phyloP scores from a whole-genome alignment of 2,329 filamentous ascomycete species.

The Volutella citrinella region DNA sequence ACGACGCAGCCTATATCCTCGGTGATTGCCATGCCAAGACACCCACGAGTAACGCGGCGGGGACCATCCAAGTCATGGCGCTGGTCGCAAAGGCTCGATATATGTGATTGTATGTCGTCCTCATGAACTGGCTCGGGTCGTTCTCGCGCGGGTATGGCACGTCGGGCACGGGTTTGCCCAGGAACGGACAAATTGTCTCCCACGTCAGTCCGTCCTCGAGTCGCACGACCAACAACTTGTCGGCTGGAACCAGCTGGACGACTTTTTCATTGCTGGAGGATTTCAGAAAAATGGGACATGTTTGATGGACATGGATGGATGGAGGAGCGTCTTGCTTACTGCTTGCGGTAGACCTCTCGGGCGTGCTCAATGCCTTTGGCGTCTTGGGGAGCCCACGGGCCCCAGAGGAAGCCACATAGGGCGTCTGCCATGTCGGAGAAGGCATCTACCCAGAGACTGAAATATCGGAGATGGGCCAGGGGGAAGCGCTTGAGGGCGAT shows the following conservation, averaged over 20 bases:
- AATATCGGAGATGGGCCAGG: not conserved
- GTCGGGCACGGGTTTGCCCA: not conserved
- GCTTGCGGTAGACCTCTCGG: not conserved
- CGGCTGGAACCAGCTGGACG: not conserved
- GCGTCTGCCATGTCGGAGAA: conserved; percentile 6
- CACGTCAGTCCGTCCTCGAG: conserved; percentile 1
- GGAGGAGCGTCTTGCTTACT: conserved; percentile 2
- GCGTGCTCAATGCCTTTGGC: conserved; percentile 3
- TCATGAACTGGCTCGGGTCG: conserved; percentile 4
- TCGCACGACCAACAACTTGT: not conserved
- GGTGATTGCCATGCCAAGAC: not conserved
- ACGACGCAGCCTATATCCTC: no score
- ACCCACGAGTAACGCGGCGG: not conserved
- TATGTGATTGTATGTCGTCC: conserved; percentile 5
- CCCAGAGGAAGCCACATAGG: not conserved
- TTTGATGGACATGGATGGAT: no score
- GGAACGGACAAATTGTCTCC: conserved; percentile 4
- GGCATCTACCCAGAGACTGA: not conserved
- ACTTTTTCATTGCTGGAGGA: conserved; percentile 1
- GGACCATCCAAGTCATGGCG: conserved; percentile 1
- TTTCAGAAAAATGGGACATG: no score
- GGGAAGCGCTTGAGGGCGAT: conserved; percentile 3
- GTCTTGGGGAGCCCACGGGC: conserved; percentile 1
- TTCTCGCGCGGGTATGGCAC: conserved; percentile 2
- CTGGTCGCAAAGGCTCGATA: conserved; percentile 4